Conservation (phyloP, 1,284 basidiomycete species). For the Clitocybe nebularis region DNA sequence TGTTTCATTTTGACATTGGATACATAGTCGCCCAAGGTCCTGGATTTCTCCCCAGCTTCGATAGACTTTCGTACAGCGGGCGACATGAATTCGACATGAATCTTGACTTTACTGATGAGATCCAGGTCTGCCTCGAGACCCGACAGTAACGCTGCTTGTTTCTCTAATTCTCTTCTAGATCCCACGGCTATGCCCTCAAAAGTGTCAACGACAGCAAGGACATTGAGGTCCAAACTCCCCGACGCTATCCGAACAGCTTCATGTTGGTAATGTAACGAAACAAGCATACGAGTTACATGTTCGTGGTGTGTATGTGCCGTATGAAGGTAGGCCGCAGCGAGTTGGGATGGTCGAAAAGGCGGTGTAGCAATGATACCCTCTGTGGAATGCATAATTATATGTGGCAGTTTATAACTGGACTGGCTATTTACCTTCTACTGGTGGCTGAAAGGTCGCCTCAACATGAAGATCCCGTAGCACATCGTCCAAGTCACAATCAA, state of each 20-base stretch:
- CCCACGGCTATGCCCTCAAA: constrained; percentile 59
- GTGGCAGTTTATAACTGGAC: too few relatives aligned
- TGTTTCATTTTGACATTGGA: constrained; percentile 73
- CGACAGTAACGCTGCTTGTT: constrained; percentile 54
- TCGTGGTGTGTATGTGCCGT: constrained; percentile 62
- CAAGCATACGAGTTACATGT: constrained; percentile 44
- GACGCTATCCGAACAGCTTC: constrained; percentile 67
- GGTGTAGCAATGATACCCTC: constrained; percentile 66
- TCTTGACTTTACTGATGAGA: constrained; percentile 56
- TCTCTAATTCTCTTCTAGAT: constrained; percentile 57
- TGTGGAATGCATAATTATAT: constrained; percentile 29
- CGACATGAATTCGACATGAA: constrained; percentile 76
- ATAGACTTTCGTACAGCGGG: constrained; percentile 58
- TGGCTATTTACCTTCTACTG: constrained; percentile 53
- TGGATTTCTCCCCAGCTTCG: constrained; percentile 58
- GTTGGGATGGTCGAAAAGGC: constrained; percentile 61
- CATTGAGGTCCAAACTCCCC: constrained; percentile 62
- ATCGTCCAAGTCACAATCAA: constrained; percentile 62
- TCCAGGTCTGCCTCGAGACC: constrained; percentile 68
- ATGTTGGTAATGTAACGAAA: constrained; percentile 57
- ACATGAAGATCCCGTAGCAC: constrained; percentile 56
- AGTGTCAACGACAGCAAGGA: constrained; percentile 63
- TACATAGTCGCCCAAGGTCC: constrained; percentile 80
- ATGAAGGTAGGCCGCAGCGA: constrained; percentile 60
- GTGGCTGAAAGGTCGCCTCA: constrained; percentile 58